Base-by-base conservation (phyloP, 345 rosid species). In the Euphorbia lathyris region DNA sequence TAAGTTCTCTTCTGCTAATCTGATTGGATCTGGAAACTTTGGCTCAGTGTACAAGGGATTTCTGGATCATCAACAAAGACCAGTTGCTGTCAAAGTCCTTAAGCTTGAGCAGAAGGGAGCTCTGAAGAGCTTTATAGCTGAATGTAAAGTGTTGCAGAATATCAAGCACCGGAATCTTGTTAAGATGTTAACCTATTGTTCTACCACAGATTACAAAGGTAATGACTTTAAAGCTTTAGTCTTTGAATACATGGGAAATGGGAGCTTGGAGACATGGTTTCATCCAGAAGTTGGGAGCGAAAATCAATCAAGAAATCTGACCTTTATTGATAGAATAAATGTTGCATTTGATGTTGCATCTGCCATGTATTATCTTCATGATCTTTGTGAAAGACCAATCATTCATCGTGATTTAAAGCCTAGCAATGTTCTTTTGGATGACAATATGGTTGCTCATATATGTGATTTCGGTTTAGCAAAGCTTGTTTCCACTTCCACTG, bases 341-440 rank as follows among this genome's bases (percentile, higher is more conserved):
- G 56, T 68, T 22, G 64, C 58, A 30, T 55, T 55, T 12, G 77
- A 74, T 62, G 58, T 74, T 12, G 68, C 73, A 42, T 63, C 50
- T 0, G 77, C 72, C 34, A 10, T 74, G 12, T 30, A 74, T 7
- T 74, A 74, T 63, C 77, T 74, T 53, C 77, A 68, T 16, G 72
- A 74, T 13, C 63, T 48, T 4, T 74, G 77, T 3, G 55, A 74
- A 40, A 62, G 4, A 10, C 57, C 64, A 40, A 5, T 74, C 8
- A n/a, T 74, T 43, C 77, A 74, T n/a, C 68, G 72, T 5, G 77
- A 74, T 32, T 36, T 74, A 61, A 74, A 74, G 52, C 78, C 73
- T 0, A 63, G 73, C 69, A 74, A 74, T 32, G 63, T 68, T 22
- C 72, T 67, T 52, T 69, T 74, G 17, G 73, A 74, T 22, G 63